These are phyloP conservation scores for Truncatella angustata DNA, from an alignment of 2,329 filamentous ascomycete species.

Conservation along the genomic window DNA sequence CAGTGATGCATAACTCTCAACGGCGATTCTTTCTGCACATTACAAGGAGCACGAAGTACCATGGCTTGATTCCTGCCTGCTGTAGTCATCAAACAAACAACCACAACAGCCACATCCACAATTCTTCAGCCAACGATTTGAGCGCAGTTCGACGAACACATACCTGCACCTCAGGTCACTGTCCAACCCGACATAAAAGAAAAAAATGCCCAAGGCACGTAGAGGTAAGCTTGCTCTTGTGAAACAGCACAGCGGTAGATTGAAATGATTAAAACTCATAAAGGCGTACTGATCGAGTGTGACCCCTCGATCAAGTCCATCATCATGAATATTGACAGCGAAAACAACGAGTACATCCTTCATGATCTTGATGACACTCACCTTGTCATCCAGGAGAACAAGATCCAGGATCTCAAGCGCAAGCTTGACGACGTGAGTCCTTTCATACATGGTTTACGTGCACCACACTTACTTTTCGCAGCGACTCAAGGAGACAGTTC, in stretches of 20 bases:
- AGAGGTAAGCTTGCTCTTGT: not conserved
- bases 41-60: too few relatives aligned
- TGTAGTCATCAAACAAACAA: too few relatives aligned
- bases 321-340: constrained; percentile 72
- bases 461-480: constrained; percentile 24
- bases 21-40: too few relatives aligned
- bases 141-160: too few relatives aligned
- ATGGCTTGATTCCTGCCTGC: too few relatives aligned
- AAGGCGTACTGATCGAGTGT: constrained; percentile 74
- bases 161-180: too few relatives aligned
- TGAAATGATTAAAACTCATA: constrained; percentile 9
- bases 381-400: constrained; percentile 72
- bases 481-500: constrained; percentile 52
- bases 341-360: constrained; percentile 72
- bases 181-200: too few relatives aligned
- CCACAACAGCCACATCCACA: too few relatives aligned
- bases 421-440: constrained; percentile 63
- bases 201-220: constrained; percentile 2
- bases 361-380: constrained; percentile 78
- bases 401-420: constrained; percentile 65
- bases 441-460: constrained; percentile 9
- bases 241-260: not conserved
- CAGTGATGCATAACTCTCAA: too few relatives aligned
- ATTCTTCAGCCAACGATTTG: too few relatives aligned
- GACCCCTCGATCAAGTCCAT: constrained; percentile 88